Evolutionary conservation across 345 rosid genomes (phyloP), one percentile per base, ranked within the genome.

Genomic region (Aquilaria yunnanensis): DNA sequence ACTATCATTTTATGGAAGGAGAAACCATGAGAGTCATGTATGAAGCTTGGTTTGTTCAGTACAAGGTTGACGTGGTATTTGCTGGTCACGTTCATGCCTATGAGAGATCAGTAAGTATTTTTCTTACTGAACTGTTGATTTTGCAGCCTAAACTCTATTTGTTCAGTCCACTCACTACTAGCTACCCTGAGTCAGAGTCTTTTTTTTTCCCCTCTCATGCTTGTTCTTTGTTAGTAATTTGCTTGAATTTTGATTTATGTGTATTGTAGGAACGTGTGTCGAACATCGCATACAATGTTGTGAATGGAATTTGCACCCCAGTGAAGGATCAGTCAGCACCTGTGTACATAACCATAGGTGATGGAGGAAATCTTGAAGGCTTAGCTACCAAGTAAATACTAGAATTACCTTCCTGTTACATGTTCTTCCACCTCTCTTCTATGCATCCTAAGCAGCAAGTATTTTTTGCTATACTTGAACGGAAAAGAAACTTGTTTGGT

Each of bases 11-110:
- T 78, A 87, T 89, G 98, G 98, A 92, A 85, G 98, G 96, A 1
- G 96, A 92, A 74, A 81, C 80, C 73, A 92, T 92, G 98, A 85
- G 98, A 59, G 98, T 89, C 16, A 83, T 92, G 87, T 92, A 16
- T 13, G 97, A 92, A 62, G 29, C 74, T 1, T 92, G 96, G 97
- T 81, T 92, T 1, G 88, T 89, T 57, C 33, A 83, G 58, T 59
- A 81, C 85, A 89, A 87, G 67, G 96, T 92, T 4, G 98, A 89
- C 70, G 84, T 89, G 11, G 93, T 92, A 55, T 87, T 89, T 60
- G 81, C 97, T 13, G 98, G 98, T 10, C 97, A 92, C 8, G 98
- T 92, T 61, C 98, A 92, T 37, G 98, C 88, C 63, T 92, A 92
- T 46, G 98, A 92, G 72, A 74, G 98, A 82, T 84, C 96, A 5